Percentiles rank a stretch among this genome's conserved stretches.
Evolutionary conservation across 2,329 filamentous ascomycete genomes (phyloP).

Genomic region (Nemania sp.): DNA sequence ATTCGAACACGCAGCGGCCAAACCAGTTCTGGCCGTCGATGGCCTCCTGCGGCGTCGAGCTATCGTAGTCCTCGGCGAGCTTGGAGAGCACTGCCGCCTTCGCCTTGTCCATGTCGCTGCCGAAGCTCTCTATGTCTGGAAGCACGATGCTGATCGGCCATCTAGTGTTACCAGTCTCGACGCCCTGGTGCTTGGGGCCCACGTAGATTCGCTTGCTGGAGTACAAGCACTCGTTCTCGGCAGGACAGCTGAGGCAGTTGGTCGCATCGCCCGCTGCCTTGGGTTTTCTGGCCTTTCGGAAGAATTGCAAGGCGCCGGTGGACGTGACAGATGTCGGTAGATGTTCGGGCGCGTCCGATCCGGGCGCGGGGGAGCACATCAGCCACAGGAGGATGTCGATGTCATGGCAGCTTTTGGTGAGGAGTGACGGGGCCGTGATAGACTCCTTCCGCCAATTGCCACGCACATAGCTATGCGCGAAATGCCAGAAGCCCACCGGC

Average conservation of each 20-base stretch:
- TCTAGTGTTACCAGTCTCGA: slow-evolving; percentile 67
- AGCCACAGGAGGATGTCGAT: slow-evolving; percentile 93
- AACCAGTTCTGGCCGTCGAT: slow-evolving; percentile 71
- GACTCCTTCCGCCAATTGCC: slow-evolving; percentile 91
- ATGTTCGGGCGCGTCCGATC: slow-evolving; percentile 60
- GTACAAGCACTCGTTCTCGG: slow-evolving; percentile 78
- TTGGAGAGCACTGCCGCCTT: slow-evolving; percentile 44
- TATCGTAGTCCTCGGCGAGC: slow-evolving; percentile 57
- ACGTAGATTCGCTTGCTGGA: slow-evolving; percentile 84
- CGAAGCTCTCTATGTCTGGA: slow-evolving; percentile 85
- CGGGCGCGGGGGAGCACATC: slow-evolving; percentile 70
- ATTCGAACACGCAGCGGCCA: slow-evolving; percentile 92
- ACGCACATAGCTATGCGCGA: slow-evolving; percentile 84
- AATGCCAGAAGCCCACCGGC: slow-evolving; percentile 96
- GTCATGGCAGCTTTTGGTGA: slow-evolving; percentile 97
- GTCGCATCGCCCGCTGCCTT: slow-evolving; percentile 73
- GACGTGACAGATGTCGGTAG: slow-evolving; percentile 78
- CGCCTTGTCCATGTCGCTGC: slow-evolving; percentile 47
- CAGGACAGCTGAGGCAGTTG: slow-evolving; percentile 82
- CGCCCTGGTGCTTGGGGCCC: slow-evolving; percentile 61
- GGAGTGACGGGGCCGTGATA: slow-evolving; percentile 75
- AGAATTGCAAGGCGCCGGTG: slow-evolving; percentile 76
- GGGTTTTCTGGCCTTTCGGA: slow-evolving; percentile 77
- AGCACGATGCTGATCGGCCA: slow-evolving; percentile 93
- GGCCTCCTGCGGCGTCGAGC: slow-evolving; percentile 51